phyloP scores from a whole-genome alignment of 208 protist species.

The Phytomonas francai region DNA sequence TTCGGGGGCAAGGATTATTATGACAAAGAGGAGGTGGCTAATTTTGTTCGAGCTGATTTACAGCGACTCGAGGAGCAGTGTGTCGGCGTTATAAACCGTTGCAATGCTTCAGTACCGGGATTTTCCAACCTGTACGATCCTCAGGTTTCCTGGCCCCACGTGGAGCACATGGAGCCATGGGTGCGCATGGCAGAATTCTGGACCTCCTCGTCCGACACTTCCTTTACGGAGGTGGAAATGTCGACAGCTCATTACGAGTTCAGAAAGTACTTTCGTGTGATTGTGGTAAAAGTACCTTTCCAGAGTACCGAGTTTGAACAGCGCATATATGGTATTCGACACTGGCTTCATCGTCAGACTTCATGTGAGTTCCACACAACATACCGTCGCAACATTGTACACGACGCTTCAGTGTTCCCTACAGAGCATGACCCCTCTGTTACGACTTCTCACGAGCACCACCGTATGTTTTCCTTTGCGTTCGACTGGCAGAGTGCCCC shows the following conservation, averaged over 20 bases:
- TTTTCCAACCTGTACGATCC: constrained; percentile 75
- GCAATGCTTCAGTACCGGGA: constrained; percentile 71
- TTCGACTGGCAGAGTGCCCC: constrained; percentile 82
- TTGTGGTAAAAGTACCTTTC: constrained; percentile 84
- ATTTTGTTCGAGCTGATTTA: constrained; percentile 72
- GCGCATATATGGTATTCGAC: constrained; percentile 80
- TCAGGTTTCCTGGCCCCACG: constrained; percentile 76
- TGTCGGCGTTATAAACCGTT: constrained; percentile 64
- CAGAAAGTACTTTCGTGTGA: constrained; percentile 80
- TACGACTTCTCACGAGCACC: constrained; percentile 68
- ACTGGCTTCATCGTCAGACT: constrained; percentile 85
- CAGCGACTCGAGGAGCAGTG: constrained; percentile 76
- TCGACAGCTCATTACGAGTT: constrained; percentile 88
- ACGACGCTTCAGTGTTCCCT: constrained; percentile 73
- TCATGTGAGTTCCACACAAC: constrained; percentile 85
- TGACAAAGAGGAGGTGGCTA: constrained; percentile 65
- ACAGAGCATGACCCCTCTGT: constrained; percentile 64
- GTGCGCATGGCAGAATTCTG: constrained; percentile 84
- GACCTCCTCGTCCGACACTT: constrained; percentile 80
- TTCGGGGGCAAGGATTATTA: constrained; percentile 66
- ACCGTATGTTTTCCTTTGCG: constrained; percentile 87
- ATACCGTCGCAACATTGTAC: constrained; percentile 72
- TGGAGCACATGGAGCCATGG: constrained; percentile 83
- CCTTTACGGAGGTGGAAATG: constrained; percentile 83
- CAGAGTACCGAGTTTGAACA: constrained; percentile 87